Evolutionary conservation across 2,329 filamentous ascomycete species (phyloP), one percentile per base, ranked within the genome.

Genomic region (Bisporella sp.): DNA sequence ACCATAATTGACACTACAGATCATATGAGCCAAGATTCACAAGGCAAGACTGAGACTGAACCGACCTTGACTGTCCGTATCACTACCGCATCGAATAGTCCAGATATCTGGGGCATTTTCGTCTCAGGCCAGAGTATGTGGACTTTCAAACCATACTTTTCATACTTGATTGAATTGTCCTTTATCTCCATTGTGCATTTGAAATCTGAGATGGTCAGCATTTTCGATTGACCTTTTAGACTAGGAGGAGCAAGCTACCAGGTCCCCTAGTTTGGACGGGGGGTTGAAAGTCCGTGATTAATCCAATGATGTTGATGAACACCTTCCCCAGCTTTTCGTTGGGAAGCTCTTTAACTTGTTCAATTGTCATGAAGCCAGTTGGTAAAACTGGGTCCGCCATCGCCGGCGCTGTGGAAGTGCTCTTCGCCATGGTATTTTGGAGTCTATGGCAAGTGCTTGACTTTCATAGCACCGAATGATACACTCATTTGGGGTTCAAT

Each of bases 231-330:
- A 13, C 55, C 30, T 53, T 50, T 40, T 11, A 44, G 39, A 13
- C 1, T 39, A 5, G 49, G 57, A 13, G n/a, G n/a, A 13, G 30
- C 21, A 7, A 42, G 66, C 56, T 67, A 75, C 87, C 84, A 29
- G 64, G 60, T 28, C 77, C 75, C 48, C 54, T 69, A 1, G 81
- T 81, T 8, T 64, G 50, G 0, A 71, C 72, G 1, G 81, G 77
- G 1, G 73, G 66, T 50, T 79, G 74, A 45, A 74, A 75, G 58
- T 92, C 87, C 47, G 80, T 78, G 4, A 92, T 78, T 4, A 92
- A 67, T 1, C 89, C 90, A 46, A 89, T 76, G 40, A 93, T 69
- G 66, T 73, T 84, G 55, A 83, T 11, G 51, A 28, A 37, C 4
- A 12, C 21, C 29, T 32, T 2, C 41, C 57, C 62, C 44, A 43